A percentile compares a stretch with the other conserved stretches of the same genome.
Evolutionary conservation across 805 yeast species (phyloP).

Genomic region (Wickerhamiella cacticola): DNA sequence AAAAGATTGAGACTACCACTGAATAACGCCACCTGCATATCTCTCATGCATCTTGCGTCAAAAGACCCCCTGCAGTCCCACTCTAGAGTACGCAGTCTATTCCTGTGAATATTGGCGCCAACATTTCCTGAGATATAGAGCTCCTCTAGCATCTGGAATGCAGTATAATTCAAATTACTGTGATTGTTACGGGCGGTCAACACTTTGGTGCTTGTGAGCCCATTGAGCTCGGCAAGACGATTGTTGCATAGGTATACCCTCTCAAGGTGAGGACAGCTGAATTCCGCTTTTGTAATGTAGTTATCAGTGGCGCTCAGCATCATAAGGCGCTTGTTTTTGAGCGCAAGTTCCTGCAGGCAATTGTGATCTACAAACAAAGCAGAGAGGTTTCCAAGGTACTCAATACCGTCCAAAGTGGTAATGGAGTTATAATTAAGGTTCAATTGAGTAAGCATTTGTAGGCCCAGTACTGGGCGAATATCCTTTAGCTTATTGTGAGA

Average conservation of each 20-base stretch:
- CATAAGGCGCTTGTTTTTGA: not conserved
- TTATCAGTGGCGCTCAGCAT: not conserved
- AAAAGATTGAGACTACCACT: not conserved
- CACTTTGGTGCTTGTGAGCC: not conserved
- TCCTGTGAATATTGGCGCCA: not conserved
- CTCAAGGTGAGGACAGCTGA: slow-evolving; percentile 3
- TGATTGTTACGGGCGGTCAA: not conserved
- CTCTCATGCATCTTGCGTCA: not conserved
- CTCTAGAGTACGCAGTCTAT: not conserved
- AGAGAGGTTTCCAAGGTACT: slow-evolving; percentile 18
- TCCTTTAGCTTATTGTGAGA: slow-evolving; percentile 17
- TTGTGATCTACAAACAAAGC: slow-evolving; percentile 18
- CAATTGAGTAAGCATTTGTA: slow-evolving; percentile 19
- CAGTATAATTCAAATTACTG: not conserved
- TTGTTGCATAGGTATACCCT: not conserved
- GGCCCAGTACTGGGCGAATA: slow-evolving; percentile 16
- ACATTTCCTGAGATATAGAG: not conserved
- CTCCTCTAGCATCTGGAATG: not conserved
- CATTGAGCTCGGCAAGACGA: not conserved
- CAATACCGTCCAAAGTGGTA: slow-evolving; percentile 16
- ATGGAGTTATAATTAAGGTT: slow-evolving; percentile 20
- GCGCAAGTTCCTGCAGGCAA: slow-evolving; percentile 13
- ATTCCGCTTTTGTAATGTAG: not conserved
- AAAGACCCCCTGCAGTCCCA: not conserved
- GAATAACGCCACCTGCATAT: not conserved